Percentiles rank a stretch among this genome's conserved stretches.
Evolutionary conservation across 805 yeast genomes (phyloP).

Genomic region (Ogataea populi-albae): DNA sequence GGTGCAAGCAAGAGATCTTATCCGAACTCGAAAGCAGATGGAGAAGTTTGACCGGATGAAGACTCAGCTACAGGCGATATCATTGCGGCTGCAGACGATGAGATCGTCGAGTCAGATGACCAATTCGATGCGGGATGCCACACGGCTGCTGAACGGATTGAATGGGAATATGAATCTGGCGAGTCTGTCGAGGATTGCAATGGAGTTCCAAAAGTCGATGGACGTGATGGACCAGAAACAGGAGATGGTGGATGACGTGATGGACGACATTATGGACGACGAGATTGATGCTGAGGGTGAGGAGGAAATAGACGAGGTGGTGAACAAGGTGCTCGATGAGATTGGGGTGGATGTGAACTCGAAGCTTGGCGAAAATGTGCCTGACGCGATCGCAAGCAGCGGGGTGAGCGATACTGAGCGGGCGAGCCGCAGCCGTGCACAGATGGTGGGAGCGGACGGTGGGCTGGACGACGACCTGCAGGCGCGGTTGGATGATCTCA

Average conservation of each 20-base stretch:
- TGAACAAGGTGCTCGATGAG: conserved; percentile 89
- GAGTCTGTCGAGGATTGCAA: conserved; percentile 81
- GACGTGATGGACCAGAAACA: conserved; percentile 98
- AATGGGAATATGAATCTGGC: conserved; percentile 86
- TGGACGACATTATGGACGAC: conserved; percentile 93
- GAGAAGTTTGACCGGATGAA: conserved; percentile 90
- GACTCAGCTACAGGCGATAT: conserved; percentile 93
- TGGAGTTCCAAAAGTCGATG: conserved; percentile 91
- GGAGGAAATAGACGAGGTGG: conserved; percentile 88
- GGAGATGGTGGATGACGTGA: conserved; percentile 98
- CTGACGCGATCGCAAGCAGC: conserved; percentile 27
- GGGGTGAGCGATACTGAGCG: conserved; percentile 10
- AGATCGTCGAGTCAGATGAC: conserved; percentile 95
- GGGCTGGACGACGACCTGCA: conserved; percentile 79
- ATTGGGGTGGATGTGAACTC: conserved; percentile 82
- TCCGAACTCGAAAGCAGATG: conserved; percentile 79
- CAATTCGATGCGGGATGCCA: conserved; percentile 90
- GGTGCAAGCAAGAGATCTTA: conserved; percentile 93
- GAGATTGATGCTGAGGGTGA: conserved; percentile 78
- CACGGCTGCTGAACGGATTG: conserved; percentile 79
- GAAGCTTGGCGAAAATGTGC: conserved; percentile 42
- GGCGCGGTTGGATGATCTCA: conserved; percentile 81
- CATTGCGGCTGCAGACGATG: conserved; percentile 87
- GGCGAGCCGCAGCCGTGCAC: conserved; percentile 13
- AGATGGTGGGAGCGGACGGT: conserved; percentile 34